phyloP scores from a whole-genome alignment of 768 basidiomycete species.

The Trametes cubensis region DNA sequence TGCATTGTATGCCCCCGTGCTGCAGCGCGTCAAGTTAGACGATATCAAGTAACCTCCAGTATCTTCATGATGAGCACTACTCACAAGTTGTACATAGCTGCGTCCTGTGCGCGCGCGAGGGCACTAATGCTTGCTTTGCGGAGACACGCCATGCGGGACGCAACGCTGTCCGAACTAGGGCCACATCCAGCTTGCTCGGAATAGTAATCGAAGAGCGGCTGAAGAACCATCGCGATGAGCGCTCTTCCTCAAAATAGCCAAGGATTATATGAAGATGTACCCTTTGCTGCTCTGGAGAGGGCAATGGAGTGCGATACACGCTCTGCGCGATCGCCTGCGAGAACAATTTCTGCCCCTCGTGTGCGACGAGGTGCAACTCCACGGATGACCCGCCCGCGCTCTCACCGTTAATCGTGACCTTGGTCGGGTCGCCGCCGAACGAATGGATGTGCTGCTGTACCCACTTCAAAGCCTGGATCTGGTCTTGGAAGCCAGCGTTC shows the following conservation, averaged over 20 bases:
- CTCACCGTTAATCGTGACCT: constrained; percentile 58
- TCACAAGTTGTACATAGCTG: constrained; percentile 46
- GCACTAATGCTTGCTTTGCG: constrained; percentile 53
- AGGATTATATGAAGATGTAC: constrained; percentile 36
- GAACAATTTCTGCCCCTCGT: constrained; percentile 46
- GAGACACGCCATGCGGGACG: constrained; percentile 48
- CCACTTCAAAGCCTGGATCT: constrained; percentile 46
- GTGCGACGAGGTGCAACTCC: constrained; percentile 59
- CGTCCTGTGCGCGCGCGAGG: constrained; percentile 58
- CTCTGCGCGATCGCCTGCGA: constrained; percentile 63
- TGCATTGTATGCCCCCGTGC: constrained; percentile 45
- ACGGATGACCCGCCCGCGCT: constrained; percentile 60
- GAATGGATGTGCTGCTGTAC: constrained; percentile 40
- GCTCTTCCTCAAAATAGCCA: neutral
- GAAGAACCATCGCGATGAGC: neutral
- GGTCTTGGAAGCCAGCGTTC: constrained; percentile 60
- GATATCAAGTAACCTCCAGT: too few relatives aligned
- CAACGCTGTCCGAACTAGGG: constrained; percentile 31
- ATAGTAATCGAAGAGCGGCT: constrained; percentile 59
- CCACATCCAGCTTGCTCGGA: constrained; percentile 54
- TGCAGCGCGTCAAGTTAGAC: constrained; percentile 17
- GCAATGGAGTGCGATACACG: constrained; percentile 54
- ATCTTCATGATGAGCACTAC: constrained; percentile 21
- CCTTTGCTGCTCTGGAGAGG: constrained; percentile 53
- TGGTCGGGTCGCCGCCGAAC: constrained; percentile 44